phyloP scores from a whole-genome alignment of 2,329 filamentous ascomycete species.

The Monilinia fructicola region DNA sequence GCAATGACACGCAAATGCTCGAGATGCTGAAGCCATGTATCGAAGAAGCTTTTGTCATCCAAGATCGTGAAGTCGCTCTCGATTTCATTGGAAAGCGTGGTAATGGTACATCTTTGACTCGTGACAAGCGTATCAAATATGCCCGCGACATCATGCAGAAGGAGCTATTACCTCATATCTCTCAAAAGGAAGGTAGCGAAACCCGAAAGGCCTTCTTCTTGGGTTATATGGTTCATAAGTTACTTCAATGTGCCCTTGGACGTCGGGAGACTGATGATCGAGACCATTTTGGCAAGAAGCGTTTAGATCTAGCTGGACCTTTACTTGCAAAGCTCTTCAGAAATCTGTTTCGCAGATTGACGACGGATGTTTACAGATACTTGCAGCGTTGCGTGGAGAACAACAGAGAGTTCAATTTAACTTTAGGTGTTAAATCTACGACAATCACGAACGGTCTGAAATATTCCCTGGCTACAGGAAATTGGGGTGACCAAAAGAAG shows the following conservation, averaged over 20 bases:
- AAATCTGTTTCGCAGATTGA: slow-evolving; percentile 85
- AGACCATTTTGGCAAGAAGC: slow-evolving; percentile 99
- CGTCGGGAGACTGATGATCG: slow-evolving; percentile 93
- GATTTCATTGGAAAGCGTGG: slow-evolving; percentile 96
- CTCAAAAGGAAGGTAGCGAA: slow-evolving; percentile 89
- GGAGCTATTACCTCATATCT: slow-evolving; percentile 94
- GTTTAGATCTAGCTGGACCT: slow-evolving; percentile 90
- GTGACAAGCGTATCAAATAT: slow-evolving; percentile 86
- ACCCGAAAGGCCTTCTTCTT: slow-evolving; percentile 97
- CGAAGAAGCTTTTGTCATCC: slow-evolving; percentile 93
- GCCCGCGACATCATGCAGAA: slow-evolving; percentile 95
- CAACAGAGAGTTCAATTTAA: slow-evolving; percentile 84
- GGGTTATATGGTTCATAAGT: slow-evolving; percentile 97
- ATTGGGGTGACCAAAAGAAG: slow-evolving; percentile 99
- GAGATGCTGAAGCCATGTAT: slow-evolving; percentile 97
- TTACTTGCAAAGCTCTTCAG: slow-evolving; percentile 96
- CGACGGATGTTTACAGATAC: slow-evolving; percentile 85
- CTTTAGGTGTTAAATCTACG: slow-evolving; percentile 84
- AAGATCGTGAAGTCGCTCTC: slow-evolving; percentile 89
- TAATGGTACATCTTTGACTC: slow-evolving; percentile 68
- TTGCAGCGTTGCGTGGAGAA: slow-evolving; percentile 90
- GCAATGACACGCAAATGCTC: slow-evolving; percentile 92
- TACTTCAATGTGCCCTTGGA: slow-evolving; percentile 89
- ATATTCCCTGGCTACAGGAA: slow-evolving; percentile 95
- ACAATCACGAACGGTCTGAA: slow-evolving; percentile 93